Base-by-base conservation (phyloP, 495 filamentous ascomycete genomes). In the Hypoxylon crocopeplum region DNA sequence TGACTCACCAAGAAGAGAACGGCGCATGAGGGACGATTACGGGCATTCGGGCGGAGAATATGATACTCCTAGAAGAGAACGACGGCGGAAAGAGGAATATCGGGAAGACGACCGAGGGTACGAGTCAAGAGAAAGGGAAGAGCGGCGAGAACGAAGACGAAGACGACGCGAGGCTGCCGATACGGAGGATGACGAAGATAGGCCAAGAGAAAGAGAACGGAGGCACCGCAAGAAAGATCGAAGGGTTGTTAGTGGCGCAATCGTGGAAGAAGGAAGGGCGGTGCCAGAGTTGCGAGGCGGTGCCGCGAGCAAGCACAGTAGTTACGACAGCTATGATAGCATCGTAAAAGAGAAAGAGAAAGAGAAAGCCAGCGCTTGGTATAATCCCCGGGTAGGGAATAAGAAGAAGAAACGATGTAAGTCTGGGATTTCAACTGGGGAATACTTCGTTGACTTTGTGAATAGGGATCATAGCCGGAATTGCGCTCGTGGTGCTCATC, bases 241-340 rank as follows among this genome's bases (percentile, higher is more conserved):
- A 25, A 74, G 86, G 54, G 76, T 89, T 16, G 85, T 88, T 5
- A 91, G 88, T 41, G 88, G 88, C 12, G 81, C 86, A 0, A 73
- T 86, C 47, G 60, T 88, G 55, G 88, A 92, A 64, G 87, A 91
- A 69, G 88, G 88, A 1, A 73, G 75, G 49, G 71, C 62, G 4
- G 62, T 46, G 21, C 53, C 60, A 10, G 62, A 50, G 15, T 56
- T 74, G 39, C 66, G 74, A 50, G 75, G 71, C 5, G 75, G 72
- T 2, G 63, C 52, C 21, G 56, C 49, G 25, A 68, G 66, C 24
- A 71, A 69, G 34, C 61, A 59, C 38, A 72, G 67, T 27, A 70
- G 73, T 32, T 67, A 75, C 38, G 67, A 63, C 40, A 73, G 71
- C 44, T 71, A 73, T 29, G 68, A 75, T 41, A 77, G 75, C 30